These are phyloP conservation scores for Lithohypha guttulata DNA, from an alignment of 2,329 filamentous ascomycete genomes.

Conservation along the genomic window DNA sequence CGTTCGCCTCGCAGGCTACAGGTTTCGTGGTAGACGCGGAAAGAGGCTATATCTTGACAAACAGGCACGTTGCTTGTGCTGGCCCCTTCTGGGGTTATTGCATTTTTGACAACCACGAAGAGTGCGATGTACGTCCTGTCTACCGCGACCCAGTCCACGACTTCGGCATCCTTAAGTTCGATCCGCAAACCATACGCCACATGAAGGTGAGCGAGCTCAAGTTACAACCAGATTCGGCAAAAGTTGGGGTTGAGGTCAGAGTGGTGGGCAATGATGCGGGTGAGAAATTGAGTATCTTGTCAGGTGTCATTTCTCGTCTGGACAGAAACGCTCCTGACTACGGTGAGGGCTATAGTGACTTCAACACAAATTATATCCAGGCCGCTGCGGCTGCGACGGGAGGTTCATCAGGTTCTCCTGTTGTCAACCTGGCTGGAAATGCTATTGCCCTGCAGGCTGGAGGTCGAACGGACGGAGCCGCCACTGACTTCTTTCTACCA, in stretches of 20 bases:
- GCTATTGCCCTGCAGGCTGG: conserved; percentile 91
- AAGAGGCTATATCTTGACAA: conserved; percentile 78
- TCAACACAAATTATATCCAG: conserved; percentile 94
- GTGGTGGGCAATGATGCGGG: conserved; percentile 98
- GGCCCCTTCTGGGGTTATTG: conserved; percentile 97
- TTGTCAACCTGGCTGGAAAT: conserved; percentile 87
- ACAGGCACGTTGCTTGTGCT: conserved; percentile 85
- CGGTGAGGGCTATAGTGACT: conserved; percentile 94
- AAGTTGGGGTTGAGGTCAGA: conserved; percentile 83
- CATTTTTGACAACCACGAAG: conserved; percentile 97
- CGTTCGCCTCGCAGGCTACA: conserved; percentile 87
- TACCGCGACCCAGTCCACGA: conserved; percentile 98
- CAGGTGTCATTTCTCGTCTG: conserved; percentile 89
- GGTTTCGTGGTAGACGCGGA: conserved; percentile 96
- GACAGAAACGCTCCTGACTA: conserved; percentile 97
- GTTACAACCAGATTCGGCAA: conserved; percentile 73
- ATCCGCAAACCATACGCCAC: conserved; percentile 92
- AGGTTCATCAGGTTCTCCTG: conserved; percentile 94
- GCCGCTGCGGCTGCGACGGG: conserved; percentile 93
- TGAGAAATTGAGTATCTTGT: conserved; percentile 95
- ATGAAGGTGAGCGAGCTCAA: conserved; percentile 77
- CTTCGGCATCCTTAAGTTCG: conserved; percentile 93
- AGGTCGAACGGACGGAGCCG: conserved; percentile 83
- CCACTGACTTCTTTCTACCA: conserved; percentile 94
- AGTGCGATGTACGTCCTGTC: conserved; percentile 87